These are phyloP conservation scores for Schizothecium vesticola DNA, from an alignment of 495 filamentous ascomycete species.

Conservation along the genomic window DNA sequence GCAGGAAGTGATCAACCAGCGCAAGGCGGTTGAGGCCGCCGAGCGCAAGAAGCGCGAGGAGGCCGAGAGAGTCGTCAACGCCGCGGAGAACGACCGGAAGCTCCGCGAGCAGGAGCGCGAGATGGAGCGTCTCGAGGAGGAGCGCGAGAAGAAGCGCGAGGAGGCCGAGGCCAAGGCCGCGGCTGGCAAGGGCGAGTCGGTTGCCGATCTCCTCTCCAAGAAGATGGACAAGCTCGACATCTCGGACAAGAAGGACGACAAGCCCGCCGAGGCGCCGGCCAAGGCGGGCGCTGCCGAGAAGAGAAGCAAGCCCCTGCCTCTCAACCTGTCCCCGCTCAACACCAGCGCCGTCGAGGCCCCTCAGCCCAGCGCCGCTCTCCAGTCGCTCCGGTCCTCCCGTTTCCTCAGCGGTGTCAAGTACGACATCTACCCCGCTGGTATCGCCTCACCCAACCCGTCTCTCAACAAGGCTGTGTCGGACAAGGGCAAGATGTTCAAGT, in stretches of 20 bases:
- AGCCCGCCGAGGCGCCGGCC: slow-evolving; percentile 37
- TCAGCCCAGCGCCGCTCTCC: slow-evolving; percentile 86
- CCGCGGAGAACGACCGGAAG: slow-evolving; percentile 55
- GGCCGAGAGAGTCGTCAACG: slow-evolving; percentile 32
- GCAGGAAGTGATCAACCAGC: slow-evolving; percentile 57
- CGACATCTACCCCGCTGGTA: slow-evolving; percentile 74
- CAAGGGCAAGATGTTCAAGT: slow-evolving; percentile 79
- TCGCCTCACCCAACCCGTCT: slow-evolving; percentile 84
- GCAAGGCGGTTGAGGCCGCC: slow-evolving; percentile 46
- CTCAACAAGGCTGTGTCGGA: slow-evolving; percentile 69
- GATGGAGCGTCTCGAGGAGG: slow-evolving; percentile 54
- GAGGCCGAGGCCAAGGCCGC: slow-evolving; percentile 17
- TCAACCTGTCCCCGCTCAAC: slow-evolving; percentile 73
- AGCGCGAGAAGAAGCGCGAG: slow-evolving; percentile 45
- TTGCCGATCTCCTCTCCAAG: slow-evolving; percentile 36
- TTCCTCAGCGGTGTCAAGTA: slow-evolving; percentile 55
- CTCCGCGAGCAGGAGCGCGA: slow-evolving; percentile 47
- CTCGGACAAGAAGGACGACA: slow-evolving; percentile 30
- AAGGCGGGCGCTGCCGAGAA: slow-evolving; percentile 49
- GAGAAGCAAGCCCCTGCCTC: slow-evolving; percentile 68
- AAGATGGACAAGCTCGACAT: slow-evolving; percentile 42
- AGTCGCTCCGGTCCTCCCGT: slow-evolving; percentile 80
- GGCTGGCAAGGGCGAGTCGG: slow-evolving; percentile 19
- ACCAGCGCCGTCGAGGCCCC: slow-evolving; percentile 77
- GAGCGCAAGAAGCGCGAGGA: slow-evolving; percentile 56